Conservation (phyloP, 768 basidiomycete species). For the Thelephora ganbajun region DNA sequence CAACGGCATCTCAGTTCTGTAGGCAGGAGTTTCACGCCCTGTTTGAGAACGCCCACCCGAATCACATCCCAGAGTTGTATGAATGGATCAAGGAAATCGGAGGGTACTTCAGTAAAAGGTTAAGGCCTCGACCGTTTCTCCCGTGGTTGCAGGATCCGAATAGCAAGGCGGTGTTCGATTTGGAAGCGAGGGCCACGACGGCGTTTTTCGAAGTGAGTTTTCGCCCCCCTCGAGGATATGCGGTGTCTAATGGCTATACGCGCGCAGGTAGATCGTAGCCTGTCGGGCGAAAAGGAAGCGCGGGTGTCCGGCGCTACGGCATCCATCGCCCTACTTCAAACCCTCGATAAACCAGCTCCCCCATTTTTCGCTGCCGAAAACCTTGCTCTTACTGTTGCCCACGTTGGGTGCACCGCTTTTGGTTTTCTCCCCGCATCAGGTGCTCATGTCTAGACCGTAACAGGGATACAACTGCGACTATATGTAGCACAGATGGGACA, state of each 20-base stretch:
- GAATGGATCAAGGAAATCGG: conserved; percentile 68
- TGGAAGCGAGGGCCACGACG: conserved; percentile 76
- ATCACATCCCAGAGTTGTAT: conserved; percentile 60
- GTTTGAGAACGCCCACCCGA: conserved; percentile 66
- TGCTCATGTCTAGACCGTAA: neutral
- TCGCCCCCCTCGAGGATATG: neutral
- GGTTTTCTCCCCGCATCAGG: neutral
- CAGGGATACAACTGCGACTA: conserved; percentile 81
- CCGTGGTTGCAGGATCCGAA: conserved; percentile 40
- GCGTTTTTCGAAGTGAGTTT: conserved; percentile 72
- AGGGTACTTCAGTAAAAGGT: conserved; percentile 78
- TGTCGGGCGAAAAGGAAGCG: conserved; percentile 56
- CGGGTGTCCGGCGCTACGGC: conserved; percentile 81
- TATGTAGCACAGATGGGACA: conserved; percentile 65
- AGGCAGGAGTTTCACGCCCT: conserved; percentile 76
- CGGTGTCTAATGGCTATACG: conserved; percentile 2
- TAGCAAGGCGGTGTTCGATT: conserved; percentile 30
- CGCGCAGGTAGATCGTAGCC: conserved; percentile 54
- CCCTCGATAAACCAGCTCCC: conserved; percentile 62
- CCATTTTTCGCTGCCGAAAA: conserved; percentile 75
- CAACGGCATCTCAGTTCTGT: conserved; percentile 77
- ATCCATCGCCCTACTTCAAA: conserved; percentile 83
- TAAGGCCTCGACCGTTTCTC: conserved; percentile 61
- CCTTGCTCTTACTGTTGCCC: conserved; percentile 77
- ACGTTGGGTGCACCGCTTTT: conserved; percentile 60